These are phyloP conservation scores for Pseudogymnoascus sp. DNA, from an alignment of 2,329 filamentous ascomycete genomes.

Conservation along the genomic window DNA sequence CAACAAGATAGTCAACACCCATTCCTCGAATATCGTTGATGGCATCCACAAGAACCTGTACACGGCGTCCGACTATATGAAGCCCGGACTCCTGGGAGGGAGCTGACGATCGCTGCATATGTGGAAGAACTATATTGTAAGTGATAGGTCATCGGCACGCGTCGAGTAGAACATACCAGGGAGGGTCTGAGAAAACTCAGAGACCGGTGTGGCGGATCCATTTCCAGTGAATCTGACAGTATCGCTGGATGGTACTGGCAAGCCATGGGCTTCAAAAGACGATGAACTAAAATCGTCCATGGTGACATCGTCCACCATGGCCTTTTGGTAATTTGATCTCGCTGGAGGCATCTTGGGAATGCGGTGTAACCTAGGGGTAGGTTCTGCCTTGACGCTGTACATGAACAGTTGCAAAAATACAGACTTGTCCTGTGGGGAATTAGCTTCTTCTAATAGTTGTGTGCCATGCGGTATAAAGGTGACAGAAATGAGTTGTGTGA, in stretches of 20 bases:
- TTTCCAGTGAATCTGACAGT: background rate
- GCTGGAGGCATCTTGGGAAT: background rate
- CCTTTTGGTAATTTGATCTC: background rate
- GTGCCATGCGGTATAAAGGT: background rate
- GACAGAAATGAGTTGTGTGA: background rate
- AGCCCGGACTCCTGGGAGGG: slow-evolving; percentile 30
- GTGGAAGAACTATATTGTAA: background rate
- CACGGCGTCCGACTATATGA: slow-evolving; percentile 49
- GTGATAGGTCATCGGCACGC: background rate
- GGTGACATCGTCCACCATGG: background rate
- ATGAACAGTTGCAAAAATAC: background rate
- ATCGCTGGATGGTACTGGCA: background rate
- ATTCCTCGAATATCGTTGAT: slow-evolving; percentile 62
- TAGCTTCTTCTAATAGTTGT: background rate
- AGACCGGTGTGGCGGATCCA: background rate
- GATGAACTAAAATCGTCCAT: background rate
- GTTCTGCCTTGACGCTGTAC: background rate
- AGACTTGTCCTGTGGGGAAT: background rate
- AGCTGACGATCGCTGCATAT: background rate
- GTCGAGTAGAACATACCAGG: background rate
- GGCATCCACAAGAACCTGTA: slow-evolving; percentile 57
- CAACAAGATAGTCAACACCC: slow-evolving; percentile 58
- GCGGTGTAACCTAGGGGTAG: background rate
- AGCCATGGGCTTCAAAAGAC: background rate
- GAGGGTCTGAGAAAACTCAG: slow-evolving; percentile 1